Base-by-base conservation (phyloP, 345 rosid genomes). In the Clarkia xantiana region DNA sequence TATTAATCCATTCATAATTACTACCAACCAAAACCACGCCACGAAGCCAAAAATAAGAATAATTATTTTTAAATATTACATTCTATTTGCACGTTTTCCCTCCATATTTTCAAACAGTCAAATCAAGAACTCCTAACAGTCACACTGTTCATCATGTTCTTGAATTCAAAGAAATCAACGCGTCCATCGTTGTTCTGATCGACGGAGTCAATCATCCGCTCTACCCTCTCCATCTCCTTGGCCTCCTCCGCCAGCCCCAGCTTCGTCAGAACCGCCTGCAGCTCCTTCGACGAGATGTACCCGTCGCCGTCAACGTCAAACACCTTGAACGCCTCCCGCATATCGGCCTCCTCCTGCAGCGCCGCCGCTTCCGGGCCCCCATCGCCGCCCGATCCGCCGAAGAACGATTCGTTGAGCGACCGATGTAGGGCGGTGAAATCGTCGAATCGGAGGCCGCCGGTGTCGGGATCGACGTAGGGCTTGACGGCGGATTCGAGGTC, bases 251-350 rank as follows among this genome's bases (percentile, higher is more conserved):
- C 63, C 53, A 89, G 55, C 2, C 95, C 97, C 17, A 89, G 66
- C 62, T 89, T 82, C 60, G 61, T 57, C 59, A 89, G 40, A 12
- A 89, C 97, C 18, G 56, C 63, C 40, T 84, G 95, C 59, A 89
- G 62, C 43, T 89, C 95, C 18, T 49, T 57, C 2, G 95, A 87
- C 0, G 88, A 86, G 38, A 83, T 90, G 67, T 67, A 86, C 0
- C 95, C 91, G 44, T 90, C 97, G 0, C 97, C 94, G 17, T 86
- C 82, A 65, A 72, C 94, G 15, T 86, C 97, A 25, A 86, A 90
- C 52, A 90, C 97, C 71, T 83, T 86, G 63, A 90, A 90, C 34
- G 97, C 94, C 71, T 86, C 95, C 11, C 73, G 44, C 40, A 90
- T 66, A 53, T 90, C 97, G 0, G 82, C 48, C 17, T 90, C 95